Conservation (phyloP, 768 basidiomycete genomes). For the Kwoniella europaea region DNA sequence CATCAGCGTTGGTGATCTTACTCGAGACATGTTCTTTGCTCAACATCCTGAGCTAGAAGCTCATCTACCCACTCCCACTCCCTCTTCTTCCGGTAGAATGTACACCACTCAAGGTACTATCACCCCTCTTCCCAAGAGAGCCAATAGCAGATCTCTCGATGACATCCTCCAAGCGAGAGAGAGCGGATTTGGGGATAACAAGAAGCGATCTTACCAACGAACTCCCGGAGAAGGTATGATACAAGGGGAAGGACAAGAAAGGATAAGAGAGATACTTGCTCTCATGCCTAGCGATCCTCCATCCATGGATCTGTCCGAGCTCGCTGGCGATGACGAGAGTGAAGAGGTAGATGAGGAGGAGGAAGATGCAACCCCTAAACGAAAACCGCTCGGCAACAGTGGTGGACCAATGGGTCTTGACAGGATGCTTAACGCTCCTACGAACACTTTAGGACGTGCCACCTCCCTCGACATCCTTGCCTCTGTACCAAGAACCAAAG, state of each 20-base stretch:
- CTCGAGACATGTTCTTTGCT: slow-evolving; percentile 33
- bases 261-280: slow-evolving; percentile 27
- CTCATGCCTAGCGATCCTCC: slow-evolving; percentile 36
- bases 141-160: slow-evolving; percentile 28
- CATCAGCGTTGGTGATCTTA: slow-evolving; percentile 34
- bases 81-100: slow-evolving; percentile 4
- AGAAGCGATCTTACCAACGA: slow-evolving; percentile 13
- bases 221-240: slow-evolving; percentile 2
- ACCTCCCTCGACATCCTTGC: slow-evolving; percentile 34
- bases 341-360: slow-evolving; percentile 9
- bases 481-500: slow-evolving; percentile 22
- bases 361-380: slow-evolving; percentile 1
- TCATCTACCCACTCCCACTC: slow-evolving; percentile 10
- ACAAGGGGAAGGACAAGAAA: slow-evolving; percentile 22
- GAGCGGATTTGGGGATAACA: slow-evolving; percentile 10
- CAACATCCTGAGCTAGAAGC: slow-evolving; percentile 25
- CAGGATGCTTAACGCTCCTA: slow-evolving; percentile 27
- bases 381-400: slow-evolving; percentile 3
- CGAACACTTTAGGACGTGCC: slow-evolving; percentile 27
- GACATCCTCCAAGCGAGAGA: slow-evolving; percentile 32
- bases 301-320: slow-evolving; percentile 28
- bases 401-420: slow-evolving; percentile 20
- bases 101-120: neutral
- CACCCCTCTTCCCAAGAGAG: slow-evolving; percentile 22
- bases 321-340: slow-evolving; percentile 21